phyloP scores from a whole-genome alignment of 257 asterid genomes.

The Cruciata laevipes region DNA sequence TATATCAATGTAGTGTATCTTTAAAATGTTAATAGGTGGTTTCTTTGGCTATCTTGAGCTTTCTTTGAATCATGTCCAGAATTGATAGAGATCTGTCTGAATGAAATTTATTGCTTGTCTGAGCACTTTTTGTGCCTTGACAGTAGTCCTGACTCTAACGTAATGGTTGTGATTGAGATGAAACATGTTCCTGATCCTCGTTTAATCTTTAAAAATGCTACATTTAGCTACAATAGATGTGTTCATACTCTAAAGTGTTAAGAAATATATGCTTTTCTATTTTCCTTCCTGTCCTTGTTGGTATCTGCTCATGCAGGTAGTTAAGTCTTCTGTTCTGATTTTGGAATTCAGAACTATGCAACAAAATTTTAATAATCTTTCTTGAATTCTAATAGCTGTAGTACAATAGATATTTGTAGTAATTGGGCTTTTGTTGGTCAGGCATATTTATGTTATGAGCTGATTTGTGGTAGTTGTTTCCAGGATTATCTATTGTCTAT shows the following conservation, averaged over 20 bases:
- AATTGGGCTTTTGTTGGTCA: background rate
- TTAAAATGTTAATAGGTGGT: background rate
- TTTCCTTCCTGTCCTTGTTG: background rate
- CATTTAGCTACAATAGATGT: background rate
- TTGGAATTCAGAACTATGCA: background rate
- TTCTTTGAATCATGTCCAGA: background rate
- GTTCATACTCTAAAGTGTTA: background rate
- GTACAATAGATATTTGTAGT: background rate
- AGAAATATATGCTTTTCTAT: background rate
- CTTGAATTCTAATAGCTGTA: background rate
- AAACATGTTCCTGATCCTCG: background rate
- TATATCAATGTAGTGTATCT: background rate
- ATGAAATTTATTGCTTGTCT: background rate
- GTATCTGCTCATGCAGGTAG: background rate
- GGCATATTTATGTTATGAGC: slow-evolving; percentile 6
- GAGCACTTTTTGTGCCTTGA: background rate
- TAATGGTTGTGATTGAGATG: background rate
- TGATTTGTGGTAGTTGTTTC: slow-evolving; percentile 23
- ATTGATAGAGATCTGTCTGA: background rate
- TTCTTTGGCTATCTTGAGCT: background rate
- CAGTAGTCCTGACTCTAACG: background rate
- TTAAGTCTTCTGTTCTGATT: background rate
- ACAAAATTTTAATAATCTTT: background rate
- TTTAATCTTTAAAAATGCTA: background rate
- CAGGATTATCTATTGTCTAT: slow-evolving; percentile 76